A percentile compares a stretch with the other conserved stretches of the same genome.
phyloP scores from a whole-genome alignment of 768 basidiomycete genomes.

The Amanita phalloides region DNA sequence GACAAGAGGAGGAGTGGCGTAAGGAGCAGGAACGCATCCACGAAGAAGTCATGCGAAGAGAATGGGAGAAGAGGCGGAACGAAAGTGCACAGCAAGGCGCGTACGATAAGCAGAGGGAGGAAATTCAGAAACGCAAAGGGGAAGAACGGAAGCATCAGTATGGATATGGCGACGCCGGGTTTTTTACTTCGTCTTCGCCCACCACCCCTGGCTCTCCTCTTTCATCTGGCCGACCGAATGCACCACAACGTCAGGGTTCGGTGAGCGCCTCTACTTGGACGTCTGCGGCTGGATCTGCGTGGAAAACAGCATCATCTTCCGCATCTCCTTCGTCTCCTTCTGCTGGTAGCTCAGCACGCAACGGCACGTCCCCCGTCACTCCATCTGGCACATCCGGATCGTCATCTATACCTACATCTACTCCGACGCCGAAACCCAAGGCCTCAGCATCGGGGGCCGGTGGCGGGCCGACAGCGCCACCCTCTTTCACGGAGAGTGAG shows the following conservation, averaged over 20 bases:
- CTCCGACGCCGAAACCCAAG: slow-evolving; percentile 15
- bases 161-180: slow-evolving; percentile 19
- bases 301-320: slow-evolving; percentile 16
- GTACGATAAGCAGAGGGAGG: slow-evolving; percentile 23
- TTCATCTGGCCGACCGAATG: slow-evolving; percentile 12
- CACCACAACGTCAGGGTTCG: slow-evolving; percentile 12
- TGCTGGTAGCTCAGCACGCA: slow-evolving; percentile 14
- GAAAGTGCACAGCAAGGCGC: slow-evolving; percentile 19
- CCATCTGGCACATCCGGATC: slow-evolving; percentile 13
- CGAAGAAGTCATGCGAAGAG: slow-evolving; percentile 15
- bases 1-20: slow-evolving; percentile 14
- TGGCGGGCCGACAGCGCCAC: neutral
- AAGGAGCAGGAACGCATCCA: slow-evolving; percentile 13
- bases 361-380: slow-evolving; percentile 10
- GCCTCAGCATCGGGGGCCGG: slow-evolving; percentile 3
- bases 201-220: slow-evolving; percentile 19
- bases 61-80: slow-evolving; percentile 16
- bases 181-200: slow-evolving; percentile 10
- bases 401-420: slow-evolving; percentile 15
- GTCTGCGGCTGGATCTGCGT: slow-evolving; percentile 13
- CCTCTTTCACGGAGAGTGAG: slow-evolving; percentile 32
- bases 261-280: slow-evolving; percentile 8
- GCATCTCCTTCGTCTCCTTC: slow-evolving; percentile 18
- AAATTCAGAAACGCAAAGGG: slow-evolving; percentile 32
- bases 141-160: slow-evolving; percentile 34